Conservation (phyloP, 1,139 yeast species). For the Nakaseomyces sp. region DNA sequence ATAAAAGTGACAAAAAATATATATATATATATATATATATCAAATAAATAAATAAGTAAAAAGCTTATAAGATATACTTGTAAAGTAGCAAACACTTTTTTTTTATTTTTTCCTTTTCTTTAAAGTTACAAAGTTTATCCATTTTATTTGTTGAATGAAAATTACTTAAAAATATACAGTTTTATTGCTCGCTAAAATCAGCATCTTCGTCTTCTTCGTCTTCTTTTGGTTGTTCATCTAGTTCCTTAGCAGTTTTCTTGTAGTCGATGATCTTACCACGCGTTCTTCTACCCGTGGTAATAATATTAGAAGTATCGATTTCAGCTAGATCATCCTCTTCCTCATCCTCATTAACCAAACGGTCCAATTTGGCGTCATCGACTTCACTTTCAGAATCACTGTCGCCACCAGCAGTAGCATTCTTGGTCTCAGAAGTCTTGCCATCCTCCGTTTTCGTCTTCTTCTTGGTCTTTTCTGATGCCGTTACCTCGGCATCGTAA, state of each 20-base stretch:
- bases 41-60: not conserved
- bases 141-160: not conserved
- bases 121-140: too few species aligned
- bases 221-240: constrained; percentile 42
- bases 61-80: too few species aligned
- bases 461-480: constrained; percentile 32
- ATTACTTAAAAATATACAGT: not conserved
- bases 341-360: constrained; percentile 40
- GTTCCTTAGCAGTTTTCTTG: constrained; percentile 69
- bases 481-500: constrained; percentile 36
- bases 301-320: constrained; percentile 78
- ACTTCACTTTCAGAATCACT: constrained; percentile 45
- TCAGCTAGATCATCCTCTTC: constrained; percentile 79
- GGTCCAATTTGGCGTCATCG: constrained; percentile 46
- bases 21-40: not conserved
- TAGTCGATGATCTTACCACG: constrained; percentile 86
- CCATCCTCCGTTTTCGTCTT: constrained; percentile 38
- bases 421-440: constrained; percentile 35
- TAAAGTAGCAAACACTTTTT: too few species aligned
- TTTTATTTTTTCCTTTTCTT: too few species aligned
- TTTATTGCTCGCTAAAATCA: constrained; percentile 15
- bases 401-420: constrained; percentile 39
- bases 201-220: constrained; percentile 28
- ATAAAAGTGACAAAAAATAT: not conserved
- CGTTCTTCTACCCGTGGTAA: constrained; percentile 79